A percentile compares a stretch with the other conserved stretches of the same genome.
Evolutionary conservation across 1,139 yeast genomes (phyloP).

Genomic region (Yamadazyma atmosphaerica): DNA sequence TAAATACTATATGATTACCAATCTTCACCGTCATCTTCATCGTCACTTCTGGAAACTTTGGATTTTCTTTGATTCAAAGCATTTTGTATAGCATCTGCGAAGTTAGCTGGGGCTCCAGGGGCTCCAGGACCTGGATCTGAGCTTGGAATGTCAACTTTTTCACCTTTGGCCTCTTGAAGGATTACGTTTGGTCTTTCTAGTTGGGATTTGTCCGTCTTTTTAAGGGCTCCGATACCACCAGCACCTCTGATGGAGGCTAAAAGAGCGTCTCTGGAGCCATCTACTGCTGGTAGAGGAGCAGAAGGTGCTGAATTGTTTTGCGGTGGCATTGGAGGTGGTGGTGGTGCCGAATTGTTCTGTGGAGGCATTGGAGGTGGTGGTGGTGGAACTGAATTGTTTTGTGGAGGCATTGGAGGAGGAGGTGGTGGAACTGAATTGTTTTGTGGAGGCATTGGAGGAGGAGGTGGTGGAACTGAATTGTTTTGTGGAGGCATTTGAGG

Average conservation of each 20-base stretch:
- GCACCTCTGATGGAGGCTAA: slow-evolving; percentile 84
- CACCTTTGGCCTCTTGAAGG: slow-evolving; percentile 72
- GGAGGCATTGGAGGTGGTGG: slow-evolving; percentile 31
- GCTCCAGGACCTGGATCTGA: slow-evolving; percentile 36
- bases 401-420: slow-evolving; percentile 28
- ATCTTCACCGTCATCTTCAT: slow-evolving; percentile 69
- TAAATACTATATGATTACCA: slow-evolving; percentile 20
- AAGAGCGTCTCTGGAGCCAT: slow-evolving; percentile 73
- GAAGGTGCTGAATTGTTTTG: slow-evolving; percentile 28
- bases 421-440: slow-evolving; percentile 18
- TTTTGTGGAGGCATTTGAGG: slow-evolving; percentile 14
- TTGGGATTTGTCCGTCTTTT: slow-evolving; percentile 79
- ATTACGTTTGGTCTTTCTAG: slow-evolving; percentile 76
- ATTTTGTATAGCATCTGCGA: slow-evolving; percentile 87
- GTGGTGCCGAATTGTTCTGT: slow-evolving; percentile 15
- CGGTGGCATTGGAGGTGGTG: slow-evolving; percentile 27
- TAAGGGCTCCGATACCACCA: slow-evolving; percentile 67
- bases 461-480: slow-evolving; percentile 25
- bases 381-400: slow-evolving; percentile 18
- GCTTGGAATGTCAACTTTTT: slow-evolving; percentile 29
- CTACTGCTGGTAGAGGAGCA: slow-evolving; percentile 31
- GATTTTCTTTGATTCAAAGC: slow-evolving; percentile 81
- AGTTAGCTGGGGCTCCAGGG: slow-evolving; percentile 48
- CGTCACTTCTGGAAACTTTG: slow-evolving; percentile 82
- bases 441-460: slow-evolving; percentile 22